phyloP scores from a whole-genome alignment of 176 grass and related monocot genomes.

The Rhynchospora tenuis region DNA sequence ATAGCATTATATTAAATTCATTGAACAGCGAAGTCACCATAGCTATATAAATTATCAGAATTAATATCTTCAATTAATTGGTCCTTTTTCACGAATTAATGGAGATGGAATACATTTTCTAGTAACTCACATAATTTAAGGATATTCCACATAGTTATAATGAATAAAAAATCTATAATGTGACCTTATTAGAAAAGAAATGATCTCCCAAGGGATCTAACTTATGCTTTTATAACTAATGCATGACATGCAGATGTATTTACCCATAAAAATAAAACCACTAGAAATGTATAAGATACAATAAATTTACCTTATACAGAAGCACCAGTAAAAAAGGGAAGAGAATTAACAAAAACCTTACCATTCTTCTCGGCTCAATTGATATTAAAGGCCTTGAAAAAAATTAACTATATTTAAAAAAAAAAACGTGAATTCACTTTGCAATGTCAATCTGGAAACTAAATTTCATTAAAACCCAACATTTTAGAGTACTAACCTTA shows the following conservation, averaged over 20 bases:
- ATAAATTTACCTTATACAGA: slow-evolving; percentile 19
- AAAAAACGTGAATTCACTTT: background rate
- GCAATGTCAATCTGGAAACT: background rate
- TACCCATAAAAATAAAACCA: background rate
- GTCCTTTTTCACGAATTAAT: background rate
- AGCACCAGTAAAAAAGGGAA: slow-evolving; percentile 5
- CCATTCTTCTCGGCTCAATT: slow-evolving; percentile 3
- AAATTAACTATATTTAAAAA: slow-evolving; percentile 20
- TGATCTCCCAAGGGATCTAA: background rate
- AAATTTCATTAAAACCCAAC: background rate
- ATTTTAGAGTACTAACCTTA: background rate
- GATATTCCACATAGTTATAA: background rate
- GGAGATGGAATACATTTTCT: background rate
- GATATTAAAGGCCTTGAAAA: background rate
- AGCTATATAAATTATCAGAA: background rate
- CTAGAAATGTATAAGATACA: background rate
- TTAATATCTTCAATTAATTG: too few species aligned
- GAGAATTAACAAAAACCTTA: background rate
- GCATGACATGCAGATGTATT: background rate
- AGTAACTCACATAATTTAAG: background rate
- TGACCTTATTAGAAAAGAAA: background rate
- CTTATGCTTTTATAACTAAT: background rate
- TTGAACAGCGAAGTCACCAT: background rate
- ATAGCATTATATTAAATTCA: background rate
- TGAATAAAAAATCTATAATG: background rate